phyloP scores from a whole-genome alignment of 495 filamentous ascomycete species.

The Parathielavia hyrcaniae region DNA sequence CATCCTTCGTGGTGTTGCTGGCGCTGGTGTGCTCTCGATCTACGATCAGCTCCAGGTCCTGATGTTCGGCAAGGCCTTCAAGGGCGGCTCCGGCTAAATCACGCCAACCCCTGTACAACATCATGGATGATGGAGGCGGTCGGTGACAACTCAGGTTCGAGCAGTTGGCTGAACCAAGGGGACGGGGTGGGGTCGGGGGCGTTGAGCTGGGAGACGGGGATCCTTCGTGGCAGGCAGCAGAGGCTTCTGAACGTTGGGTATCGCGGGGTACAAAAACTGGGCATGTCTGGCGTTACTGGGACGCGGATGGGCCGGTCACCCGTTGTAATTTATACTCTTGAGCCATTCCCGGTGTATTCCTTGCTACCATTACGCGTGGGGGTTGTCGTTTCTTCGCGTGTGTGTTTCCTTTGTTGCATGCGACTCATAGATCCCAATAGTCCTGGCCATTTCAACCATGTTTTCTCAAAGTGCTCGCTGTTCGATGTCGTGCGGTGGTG shows the following conservation, averaged over 20 bases:
- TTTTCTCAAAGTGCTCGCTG: conserved; percentile 12
- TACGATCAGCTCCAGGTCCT: conserved; percentile 98
- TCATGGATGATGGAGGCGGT: conserved; percentile 30
- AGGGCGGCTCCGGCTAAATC: conserved; percentile 75
- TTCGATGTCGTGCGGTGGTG: not conserved
- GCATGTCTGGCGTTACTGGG: conserved; percentile 33
- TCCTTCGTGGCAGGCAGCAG: conserved; percentile 22
- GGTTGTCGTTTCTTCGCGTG: conserved; percentile 30
- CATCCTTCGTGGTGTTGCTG: conserved; percentile 99
- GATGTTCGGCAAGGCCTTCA: conserved; percentile 99
- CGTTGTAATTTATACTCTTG: conserved; percentile 58
- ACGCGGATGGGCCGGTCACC: conserved; percentile 33
- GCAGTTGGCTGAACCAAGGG: conserved; percentile 22
- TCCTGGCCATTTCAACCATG: conserved; percentile 27
- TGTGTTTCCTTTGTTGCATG: conserved; percentile 38
- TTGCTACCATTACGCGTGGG: conserved; percentile 35
- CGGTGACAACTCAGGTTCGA: conserved; percentile 24
- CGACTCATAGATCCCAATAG: conserved; percentile 41
- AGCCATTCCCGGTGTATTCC: conserved; percentile 54
- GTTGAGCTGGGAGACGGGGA: conserved; percentile 24
- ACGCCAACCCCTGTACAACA: conserved; percentile 33
- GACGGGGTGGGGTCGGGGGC: conserved; percentile 13
- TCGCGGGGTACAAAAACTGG: conserved; percentile 27
- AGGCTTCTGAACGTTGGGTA: conserved; percentile 25
- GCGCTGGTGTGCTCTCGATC: conserved; percentile 99